Evolutionary conservation across 805 yeast species (phyloP), one percentile per base, ranked within the genome.

Genomic region (Cyberlindnera galapagoensis): DNA sequence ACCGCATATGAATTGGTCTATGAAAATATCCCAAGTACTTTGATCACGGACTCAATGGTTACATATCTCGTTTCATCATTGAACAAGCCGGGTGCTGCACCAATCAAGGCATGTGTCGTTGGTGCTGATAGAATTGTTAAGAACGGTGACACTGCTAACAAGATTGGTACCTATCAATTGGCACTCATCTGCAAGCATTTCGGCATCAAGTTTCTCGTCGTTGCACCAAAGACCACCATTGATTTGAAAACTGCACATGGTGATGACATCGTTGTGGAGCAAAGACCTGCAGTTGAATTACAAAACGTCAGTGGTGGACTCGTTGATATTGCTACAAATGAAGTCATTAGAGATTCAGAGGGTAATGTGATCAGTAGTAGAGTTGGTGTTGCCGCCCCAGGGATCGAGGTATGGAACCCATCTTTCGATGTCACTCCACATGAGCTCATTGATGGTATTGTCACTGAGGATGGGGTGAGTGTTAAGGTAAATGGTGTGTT

Each of bases 141-240:
- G 18, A 90, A 90, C 54, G 98, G 98, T 32, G 98, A 90, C 52
- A 77, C 95, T 19, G 97, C 97, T 1, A 90, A 90, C 61, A 90
- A 90, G 61, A 90, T 90, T 31, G 98, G 98, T 15, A 92, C 97
- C 0, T 84, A 76, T 59, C 97, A 88, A 60, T 61, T 90, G 42
- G 81, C 97, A 0, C 62, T 86, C 36, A 79, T 94, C 13, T 70
- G 78, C 38, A 64, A 62, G 39, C 71, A 72, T 32, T 70, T 70
- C 34, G 78, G 74, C 6, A 76, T 88, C 47, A 80, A 80, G 51
- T 90, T 92, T 48, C 76, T 85, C 27, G 95, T 92, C 8, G 97
- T 96, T 18, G 97, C 97, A 2, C 97, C 97, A 31, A 82, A 74
- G 28, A 87, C 97, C 1, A 86, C 97, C 0, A 77, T 90, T 42